These are phyloP conservation scores for Sporothrix humicola DNA, from an alignment of 2,329 filamentous ascomycete genomes.

Conservation along the genomic window DNA sequence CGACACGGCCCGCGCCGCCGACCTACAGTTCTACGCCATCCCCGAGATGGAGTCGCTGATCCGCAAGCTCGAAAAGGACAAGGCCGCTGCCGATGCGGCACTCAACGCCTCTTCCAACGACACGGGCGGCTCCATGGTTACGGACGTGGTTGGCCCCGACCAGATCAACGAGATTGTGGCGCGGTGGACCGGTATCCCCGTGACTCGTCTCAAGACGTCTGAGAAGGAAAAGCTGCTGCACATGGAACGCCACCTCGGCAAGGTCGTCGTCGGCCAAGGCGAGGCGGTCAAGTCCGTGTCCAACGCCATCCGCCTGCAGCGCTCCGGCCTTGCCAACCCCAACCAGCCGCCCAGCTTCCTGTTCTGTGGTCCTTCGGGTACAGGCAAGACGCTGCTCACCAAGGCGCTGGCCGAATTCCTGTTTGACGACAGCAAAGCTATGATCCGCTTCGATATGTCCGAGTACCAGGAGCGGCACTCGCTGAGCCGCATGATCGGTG, in stretches of 20 bases:
- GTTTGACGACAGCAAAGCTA: conserved; percentile 94
- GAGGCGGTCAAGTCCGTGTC: conserved; percentile 93
- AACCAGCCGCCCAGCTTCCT: conserved; percentile 98
- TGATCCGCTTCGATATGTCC: conserved; percentile 99
- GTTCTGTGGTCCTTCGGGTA: conserved; percentile 98
- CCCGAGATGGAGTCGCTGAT: conserved; percentile 87
- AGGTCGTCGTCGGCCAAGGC: conserved; percentile 89
- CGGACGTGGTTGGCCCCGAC: conserved; percentile 92
- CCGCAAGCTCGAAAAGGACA: conserved; percentile 78
- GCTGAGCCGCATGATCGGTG: conserved; percentile 95
- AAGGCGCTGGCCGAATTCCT: conserved; percentile 97
- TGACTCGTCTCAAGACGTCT: conserved; percentile 89
- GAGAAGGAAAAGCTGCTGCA: conserved; percentile 98
- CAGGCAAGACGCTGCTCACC: conserved; percentile 95
- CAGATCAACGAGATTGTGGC: conserved; percentile 99
- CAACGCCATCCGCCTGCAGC: conserved; percentile 93
- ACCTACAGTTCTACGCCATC: conserved; percentile 96
- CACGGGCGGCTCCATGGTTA: conserved; percentile 74
- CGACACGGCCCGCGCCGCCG: conserved; percentile 85
- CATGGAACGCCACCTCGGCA: conserved; percentile 87
- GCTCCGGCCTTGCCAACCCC: conserved; percentile 91
- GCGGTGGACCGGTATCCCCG: conserved; percentile 97
- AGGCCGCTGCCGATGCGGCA: conserved; percentile 76
- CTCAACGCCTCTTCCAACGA: conserved; percentile 63
- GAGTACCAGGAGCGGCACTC: conserved; percentile 98